Evolutionary conservation across 2,329 filamentous ascomycete species (phyloP), one percentile per base, ranked within the genome.

Genomic region (Scytalidium lignicola): DNA sequence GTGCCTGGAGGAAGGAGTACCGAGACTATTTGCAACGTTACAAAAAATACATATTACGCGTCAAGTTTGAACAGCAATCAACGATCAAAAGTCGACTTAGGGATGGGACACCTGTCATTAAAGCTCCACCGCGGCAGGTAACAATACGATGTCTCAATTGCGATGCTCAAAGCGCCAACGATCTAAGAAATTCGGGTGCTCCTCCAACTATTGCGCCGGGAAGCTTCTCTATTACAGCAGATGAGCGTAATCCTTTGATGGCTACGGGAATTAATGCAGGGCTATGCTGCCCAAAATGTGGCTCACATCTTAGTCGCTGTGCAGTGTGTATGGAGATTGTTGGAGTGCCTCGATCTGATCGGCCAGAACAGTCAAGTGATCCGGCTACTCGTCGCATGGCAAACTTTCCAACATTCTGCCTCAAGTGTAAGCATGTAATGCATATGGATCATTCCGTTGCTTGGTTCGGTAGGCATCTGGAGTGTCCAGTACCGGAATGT

Each of bases 141-240:
- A 82, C 85, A 3, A 77, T 93, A 44, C 80, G 87, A 43, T 93
- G 88, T 67, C 77, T 86, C 43, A 88, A 88, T 69, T 93, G 88
- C 69, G 83, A 86, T 59, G 74, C 78, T 28, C 75, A 80, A 62
- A 76, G 76, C 20, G 70, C 72, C 39, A 74, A 72, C 50, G 68
- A 67, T 43, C 53, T 59, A 41, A 50, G 53, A 17, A 58, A 60
- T 48, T 48, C 56, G 20, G 56, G 52, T 39, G 44, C 44, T 44
- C 21, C 47, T 22, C 46, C 44, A 42, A 41, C 44, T 37, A 44
- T 56, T 23, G 46, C 50, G 19, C 50, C 53, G 3, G 51, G 53
- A n/a, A 51, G 53, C 26, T 57, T 53, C 17, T 55, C 51, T 8
- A 47, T 54, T 9, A 56, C 55, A 17, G 26, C 51, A 9, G 57